These are phyloP conservation scores for Calamus simplicifolius DNA, from an alignment of 176 grass and related monocot genomes.

Conservation along the genomic window DNA sequence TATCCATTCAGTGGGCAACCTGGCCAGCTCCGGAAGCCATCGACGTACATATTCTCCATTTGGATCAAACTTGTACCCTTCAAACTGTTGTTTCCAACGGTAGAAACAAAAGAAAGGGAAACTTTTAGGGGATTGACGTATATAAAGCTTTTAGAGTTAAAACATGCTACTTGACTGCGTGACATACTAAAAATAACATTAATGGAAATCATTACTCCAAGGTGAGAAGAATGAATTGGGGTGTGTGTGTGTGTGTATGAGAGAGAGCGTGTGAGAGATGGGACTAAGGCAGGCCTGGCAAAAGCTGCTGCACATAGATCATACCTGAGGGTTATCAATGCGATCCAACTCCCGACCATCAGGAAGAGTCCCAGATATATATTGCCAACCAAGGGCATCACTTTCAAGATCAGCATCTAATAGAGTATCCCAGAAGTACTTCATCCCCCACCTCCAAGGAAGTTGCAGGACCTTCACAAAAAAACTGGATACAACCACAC, in stretches of 20 bases:
- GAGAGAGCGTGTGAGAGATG: too few relatives aligned
- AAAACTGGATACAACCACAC: slow-evolving; percentile 90
- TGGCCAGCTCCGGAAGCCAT: slow-evolving; percentile 91
- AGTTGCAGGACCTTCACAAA: slow-evolving; percentile 94
- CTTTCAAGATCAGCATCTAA: slow-evolving; percentile 98
- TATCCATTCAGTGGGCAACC: slow-evolving; percentile 95
- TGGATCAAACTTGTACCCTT: slow-evolving; percentile 93
- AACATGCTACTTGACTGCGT: too few relatives aligned
- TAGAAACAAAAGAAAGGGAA: not conserved
- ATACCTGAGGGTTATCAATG: slow-evolving; percentile 97
- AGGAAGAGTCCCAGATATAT: slow-evolving; percentile 85
- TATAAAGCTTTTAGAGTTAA: too few relatives aligned
- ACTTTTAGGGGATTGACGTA: too few relatives aligned
- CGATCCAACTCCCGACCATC: slow-evolving; percentile 81
- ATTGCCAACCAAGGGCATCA: slow-evolving; percentile 96
- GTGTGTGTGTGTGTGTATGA: not conserved
- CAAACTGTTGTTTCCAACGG: slow-evolving; percentile 38
- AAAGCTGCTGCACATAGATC: not conserved
- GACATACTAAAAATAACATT: too few relatives aligned
- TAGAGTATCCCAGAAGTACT: slow-evolving; percentile 98
- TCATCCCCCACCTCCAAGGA: slow-evolving; percentile 99
- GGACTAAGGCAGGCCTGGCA: too few relatives aligned
- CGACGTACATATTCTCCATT: slow-evolving; percentile 86
- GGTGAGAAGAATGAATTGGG: not conserved
- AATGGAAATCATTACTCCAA: too few relatives aligned